Evolutionary conservation across 805 yeast species (phyloP).

Genomic region (Sporopachydermia lactativora): DNA sequence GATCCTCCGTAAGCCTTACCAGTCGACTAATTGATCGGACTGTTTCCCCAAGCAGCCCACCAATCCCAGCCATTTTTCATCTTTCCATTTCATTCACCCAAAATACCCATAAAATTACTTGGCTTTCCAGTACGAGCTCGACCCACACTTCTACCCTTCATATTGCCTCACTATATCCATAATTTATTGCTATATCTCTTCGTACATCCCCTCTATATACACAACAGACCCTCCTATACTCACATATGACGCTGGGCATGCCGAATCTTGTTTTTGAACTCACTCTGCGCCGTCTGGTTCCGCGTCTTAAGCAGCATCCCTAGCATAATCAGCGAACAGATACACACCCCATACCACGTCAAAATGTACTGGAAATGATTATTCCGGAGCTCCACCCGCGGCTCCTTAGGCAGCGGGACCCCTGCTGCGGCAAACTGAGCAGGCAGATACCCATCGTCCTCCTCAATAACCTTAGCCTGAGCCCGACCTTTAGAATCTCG

Average conservation of each 20-base stretch:
- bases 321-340: constrained; percentile 59
- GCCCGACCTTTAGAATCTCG: not conserved
- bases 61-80: no score
- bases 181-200: no score
- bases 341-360: constrained; percentile 87
- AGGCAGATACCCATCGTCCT: constrained; percentile 25
- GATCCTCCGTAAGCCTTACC: no score
- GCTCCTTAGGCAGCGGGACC: constrained; percentile 75
- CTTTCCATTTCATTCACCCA: no score
- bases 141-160: no score
- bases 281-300: constrained; percentile 22
- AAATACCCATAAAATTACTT: no score
- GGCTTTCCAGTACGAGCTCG: no score
- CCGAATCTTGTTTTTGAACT: constrained; percentile 27
- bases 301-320: constrained; percentile 34
- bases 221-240: constrained; percentile 1
- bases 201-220: no score
- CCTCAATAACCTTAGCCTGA: constrained; percentile 5
- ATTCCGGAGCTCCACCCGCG: constrained; percentile 72
- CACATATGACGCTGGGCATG: constrained; percentile 32
- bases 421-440: constrained; percentile 64
- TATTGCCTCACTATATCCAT: no score
- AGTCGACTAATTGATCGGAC: no score
- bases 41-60: no score
- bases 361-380: constrained; percentile 85